Evolutionary conservation across 2,329 filamentous ascomycete species (phyloP).

Genomic region (Remersonia thermophila): DNA sequence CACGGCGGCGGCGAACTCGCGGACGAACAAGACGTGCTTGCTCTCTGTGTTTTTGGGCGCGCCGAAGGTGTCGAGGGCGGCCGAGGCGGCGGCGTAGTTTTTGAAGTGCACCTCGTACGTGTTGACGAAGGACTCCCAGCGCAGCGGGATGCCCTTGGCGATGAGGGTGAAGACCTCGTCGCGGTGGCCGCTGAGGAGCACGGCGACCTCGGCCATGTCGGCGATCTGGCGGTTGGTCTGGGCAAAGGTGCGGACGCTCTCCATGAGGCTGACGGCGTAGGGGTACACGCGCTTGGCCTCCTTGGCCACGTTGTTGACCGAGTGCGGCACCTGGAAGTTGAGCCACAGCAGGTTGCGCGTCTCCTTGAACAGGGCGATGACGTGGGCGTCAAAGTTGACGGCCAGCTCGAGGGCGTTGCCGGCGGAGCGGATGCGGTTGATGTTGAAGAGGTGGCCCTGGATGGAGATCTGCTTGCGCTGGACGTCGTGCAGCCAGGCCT

Average conservation of each 20-base stretch:
- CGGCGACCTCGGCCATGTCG: conserved; percentile 75
- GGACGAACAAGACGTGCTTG: conserved; percentile 92
- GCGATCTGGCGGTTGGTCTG: conserved; percentile 78
- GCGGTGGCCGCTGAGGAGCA: conserved; percentile 79
- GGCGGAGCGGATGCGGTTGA: conserved; percentile 76
- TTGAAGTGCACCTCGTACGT: conserved; percentile 85
- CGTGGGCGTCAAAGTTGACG: conserved; percentile 94
- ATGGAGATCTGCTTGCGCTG: conserved; percentile 82
- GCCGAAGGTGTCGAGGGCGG: conserved; percentile 36
- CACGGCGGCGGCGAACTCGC: conserved; percentile 79
- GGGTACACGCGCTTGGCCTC: conserved; percentile 98
- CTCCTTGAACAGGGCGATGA: conserved; percentile 97
- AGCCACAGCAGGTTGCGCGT: conserved; percentile 93
- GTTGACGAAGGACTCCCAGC: conserved; percentile 97
- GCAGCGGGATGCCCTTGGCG: conserved; percentile 73
- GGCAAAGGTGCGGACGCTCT: conserved; percentile 86
- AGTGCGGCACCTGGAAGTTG: conserved; percentile 85
- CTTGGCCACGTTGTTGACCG: conserved; percentile 90
- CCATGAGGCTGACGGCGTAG: conserved; percentile 95
- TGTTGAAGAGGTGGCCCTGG: conserved; percentile 80
- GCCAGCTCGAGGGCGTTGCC: conserved; percentile 78
- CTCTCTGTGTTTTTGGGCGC: conserved; percentile 56
- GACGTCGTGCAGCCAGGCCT: conserved; percentile 89
- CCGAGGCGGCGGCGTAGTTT: conserved; percentile 36
- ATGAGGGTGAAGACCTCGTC: conserved; percentile 81